Evolutionary conservation across 139 green algal genomes (phyloP).

Genomic region (Volvox reticuliferus): DNA sequence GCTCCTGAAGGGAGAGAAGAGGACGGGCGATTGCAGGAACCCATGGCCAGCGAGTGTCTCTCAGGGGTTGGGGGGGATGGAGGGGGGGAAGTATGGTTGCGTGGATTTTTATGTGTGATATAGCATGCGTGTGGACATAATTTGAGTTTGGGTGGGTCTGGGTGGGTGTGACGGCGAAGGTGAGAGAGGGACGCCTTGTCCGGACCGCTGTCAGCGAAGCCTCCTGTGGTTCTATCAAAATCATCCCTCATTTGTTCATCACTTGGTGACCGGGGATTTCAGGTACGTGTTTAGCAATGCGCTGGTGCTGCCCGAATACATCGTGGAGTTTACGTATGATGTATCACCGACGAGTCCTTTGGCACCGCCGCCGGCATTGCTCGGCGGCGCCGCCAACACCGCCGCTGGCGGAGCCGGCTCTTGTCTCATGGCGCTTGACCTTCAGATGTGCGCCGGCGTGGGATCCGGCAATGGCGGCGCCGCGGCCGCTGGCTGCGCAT

Average conservation of each 20-base stretch:
- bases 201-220: neutral
- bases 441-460: neutral
- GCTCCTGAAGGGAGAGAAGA: neutral
- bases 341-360: neutral
- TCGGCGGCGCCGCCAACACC: neutral
- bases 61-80: too few species aligned
- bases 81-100: too few species aligned
- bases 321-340: slow-evolving; percentile 77
- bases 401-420: neutral
- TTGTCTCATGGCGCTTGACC: neutral
- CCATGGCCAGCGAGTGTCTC: too few species aligned
- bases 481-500: neutral
- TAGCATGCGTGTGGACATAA: too few species aligned
- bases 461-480: neutral
- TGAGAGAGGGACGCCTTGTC: neutral
- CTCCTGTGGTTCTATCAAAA: neutral
- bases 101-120: neutral
- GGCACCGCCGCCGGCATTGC: neutral
- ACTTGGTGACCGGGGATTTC: neutral
- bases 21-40: neutral
- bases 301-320: slow-evolving; percentile 82
- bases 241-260: neutral
- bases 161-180: too few species aligned
- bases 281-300: slow-evolving; percentile 75
- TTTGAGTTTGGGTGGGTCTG: too few species aligned